Base-by-base conservation (phyloP, 2,329 filamentous ascomycete species). In the Fusarium marasasianum region DNA sequence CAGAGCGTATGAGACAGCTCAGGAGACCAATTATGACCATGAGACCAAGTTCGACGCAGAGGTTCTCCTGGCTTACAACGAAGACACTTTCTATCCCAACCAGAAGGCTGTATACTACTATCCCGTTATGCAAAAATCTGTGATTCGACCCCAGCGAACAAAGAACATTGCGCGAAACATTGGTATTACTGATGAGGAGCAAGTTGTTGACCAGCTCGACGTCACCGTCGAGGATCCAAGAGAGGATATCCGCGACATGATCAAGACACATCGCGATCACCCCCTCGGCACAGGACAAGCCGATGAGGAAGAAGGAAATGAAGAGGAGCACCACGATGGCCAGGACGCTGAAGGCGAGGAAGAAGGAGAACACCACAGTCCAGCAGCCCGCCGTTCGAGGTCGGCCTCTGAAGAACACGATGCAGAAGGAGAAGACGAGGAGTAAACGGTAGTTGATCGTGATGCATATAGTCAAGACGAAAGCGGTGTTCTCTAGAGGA, bases 51-150 rank as follows among this genome's bases (percentile, higher is more conserved):
- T 91, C 79, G 85, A 88, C 72, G 87, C 92, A 71, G 90, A 93
- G 80, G 84, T 92, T 40, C 86, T 91, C 64, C 82, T 93, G 35
- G 86, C 89, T 6, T 87, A 88, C 77, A 86, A 89, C 75, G 87
- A 90, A 71, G 87, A 88, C 71, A 86, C 81, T 31, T 77, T 82
- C 55, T 85, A 87, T 71, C 86, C 86, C 57, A 81, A 83, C 63
- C 86, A 89, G 72, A 89, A 89, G 79, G 91, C 87, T 12, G 89
- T 87, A 18, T 92, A 91, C 80, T 93, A 92, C 81, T 93, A 92
- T 76, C 91, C 91, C 8, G 86, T 93, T 71, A 88, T 92, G 82
- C 90, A 92, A 80, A 88, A 89, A 61, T 89, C 87, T 53, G 86
- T 86, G 29, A 89, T 93, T 76, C 86, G 90, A 50, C 90, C 89